Conservation (phyloP, 306 rosid species). For the Rosa chinensis region DNA sequence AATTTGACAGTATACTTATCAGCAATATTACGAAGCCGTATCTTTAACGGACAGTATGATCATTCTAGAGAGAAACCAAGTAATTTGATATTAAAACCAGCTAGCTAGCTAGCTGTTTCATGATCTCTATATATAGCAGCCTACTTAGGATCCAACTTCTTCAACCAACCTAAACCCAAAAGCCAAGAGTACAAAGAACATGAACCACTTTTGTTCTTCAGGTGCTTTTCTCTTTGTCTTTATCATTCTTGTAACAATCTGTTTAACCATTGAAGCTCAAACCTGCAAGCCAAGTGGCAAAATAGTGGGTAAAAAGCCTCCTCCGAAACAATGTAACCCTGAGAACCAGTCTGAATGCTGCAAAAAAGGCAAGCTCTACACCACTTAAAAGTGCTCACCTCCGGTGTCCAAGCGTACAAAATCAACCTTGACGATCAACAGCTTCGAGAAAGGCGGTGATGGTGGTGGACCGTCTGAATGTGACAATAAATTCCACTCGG, state of each 20-base stretch:
- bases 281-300: no score
- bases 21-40: no score
- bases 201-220: neutral
- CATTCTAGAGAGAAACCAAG: no score
- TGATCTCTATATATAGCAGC: neutral
- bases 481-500: neutral
- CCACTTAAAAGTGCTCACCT: constrained; percentile 42
- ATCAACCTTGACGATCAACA: neutral
- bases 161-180: neutral
- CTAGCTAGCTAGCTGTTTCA: no score
- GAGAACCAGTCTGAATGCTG: constrained; percentile 43
- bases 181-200: neutral
- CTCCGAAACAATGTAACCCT: constrained; percentile 14
- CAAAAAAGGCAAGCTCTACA: constrained; percentile 30
- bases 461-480: neutral
- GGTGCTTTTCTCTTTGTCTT: no score
- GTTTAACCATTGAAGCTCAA: no score
- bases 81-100: no score
- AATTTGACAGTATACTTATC: no score
- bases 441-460: no score
- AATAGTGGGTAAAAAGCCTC: no score
- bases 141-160: neutral
- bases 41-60: no score
- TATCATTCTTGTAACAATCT: no score
- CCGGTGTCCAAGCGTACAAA: neutral